These are phyloP conservation scores for Diaporthe aspalathi DNA, from an alignment of 2,329 filamentous ascomycete genomes.

Conservation along the genomic window DNA sequence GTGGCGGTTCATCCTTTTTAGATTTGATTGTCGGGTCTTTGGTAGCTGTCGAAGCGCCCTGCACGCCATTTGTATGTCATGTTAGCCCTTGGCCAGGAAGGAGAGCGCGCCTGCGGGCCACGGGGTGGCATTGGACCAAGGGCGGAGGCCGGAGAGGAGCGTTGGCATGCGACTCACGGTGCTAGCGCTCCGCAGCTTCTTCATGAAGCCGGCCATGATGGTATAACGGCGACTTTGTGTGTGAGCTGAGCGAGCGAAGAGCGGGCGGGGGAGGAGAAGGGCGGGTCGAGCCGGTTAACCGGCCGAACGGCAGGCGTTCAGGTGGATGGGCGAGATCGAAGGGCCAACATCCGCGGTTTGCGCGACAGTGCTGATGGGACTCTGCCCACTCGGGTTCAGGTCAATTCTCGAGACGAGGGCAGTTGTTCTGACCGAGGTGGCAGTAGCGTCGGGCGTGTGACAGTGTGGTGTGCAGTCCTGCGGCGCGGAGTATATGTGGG, in stretches of 20 bases:
- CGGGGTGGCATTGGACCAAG: slow-evolving; percentile 15
- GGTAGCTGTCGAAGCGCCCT: slow-evolving; percentile 59
- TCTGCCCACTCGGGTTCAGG: slow-evolving; percentile 25
- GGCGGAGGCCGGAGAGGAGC: slow-evolving; percentile 21
- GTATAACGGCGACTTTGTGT: slow-evolving; percentile 3
- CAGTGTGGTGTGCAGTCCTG: slow-evolving; percentile 24
- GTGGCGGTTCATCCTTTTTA: slow-evolving; percentile 68
- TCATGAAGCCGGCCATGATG: slow-evolving; percentile 68
- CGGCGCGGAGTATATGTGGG: slow-evolving; percentile 12
- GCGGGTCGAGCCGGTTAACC: slow-evolving; percentile 36
- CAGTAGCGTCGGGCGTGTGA: slow-evolving; percentile 19
- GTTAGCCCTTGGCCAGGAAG: slow-evolving; percentile 23
- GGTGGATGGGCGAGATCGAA: slow-evolving; percentile 31
- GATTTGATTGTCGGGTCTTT: slow-evolving; percentile 53
- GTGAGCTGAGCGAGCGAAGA: slow-evolving; percentile 5
- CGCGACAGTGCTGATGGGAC: slow-evolving; percentile 28
- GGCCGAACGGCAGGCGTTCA: slow-evolving; percentile 37
- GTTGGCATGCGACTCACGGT: slow-evolving; percentile 58
- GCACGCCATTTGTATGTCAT: slow-evolving; percentile 22
- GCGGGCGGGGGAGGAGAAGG: slow-evolving; percentile 7
- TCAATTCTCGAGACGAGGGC: slow-evolving; percentile 1
- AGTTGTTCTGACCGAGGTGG: neutral
- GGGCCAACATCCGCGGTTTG: slow-evolving; percentile 38
- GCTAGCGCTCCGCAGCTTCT: slow-evolving; percentile 67
- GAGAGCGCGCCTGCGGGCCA: slow-evolving; percentile 29